Conservation (phyloP, 2,329 filamentous ascomycete species). For the Sclerotinia glacialis region DNA sequence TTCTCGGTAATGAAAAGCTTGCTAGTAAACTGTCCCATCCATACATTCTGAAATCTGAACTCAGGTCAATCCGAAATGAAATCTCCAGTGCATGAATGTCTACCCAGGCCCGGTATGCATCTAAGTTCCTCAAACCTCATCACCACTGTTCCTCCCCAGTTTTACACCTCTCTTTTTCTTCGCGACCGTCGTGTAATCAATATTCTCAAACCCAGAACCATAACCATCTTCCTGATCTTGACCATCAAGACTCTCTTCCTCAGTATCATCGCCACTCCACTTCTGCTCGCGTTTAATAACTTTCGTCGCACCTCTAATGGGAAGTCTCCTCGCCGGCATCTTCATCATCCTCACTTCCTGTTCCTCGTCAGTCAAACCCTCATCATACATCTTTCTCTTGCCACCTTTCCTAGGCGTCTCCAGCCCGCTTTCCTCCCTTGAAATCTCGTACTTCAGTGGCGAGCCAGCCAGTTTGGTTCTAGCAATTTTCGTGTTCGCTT, state of each 20-base stretch:
- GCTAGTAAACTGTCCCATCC: not conserved
- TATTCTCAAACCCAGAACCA: slow-evolving; percentile 3
- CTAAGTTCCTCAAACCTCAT: not conserved
- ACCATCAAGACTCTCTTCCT: not conserved
- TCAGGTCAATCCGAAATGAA: not conserved
- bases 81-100: not conserved
- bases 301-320: not conserved
- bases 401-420: not conserved
- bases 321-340: not conserved
- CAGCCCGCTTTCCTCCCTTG: not conserved
- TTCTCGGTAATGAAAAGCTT: not conserved
- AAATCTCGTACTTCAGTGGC: not conserved
- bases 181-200: not conserved
- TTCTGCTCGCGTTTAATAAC: not conserved
- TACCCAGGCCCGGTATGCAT: not conserved
- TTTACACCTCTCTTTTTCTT: not conserved
- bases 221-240: not conserved
- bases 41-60: not conserved
- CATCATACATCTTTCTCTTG: slow-evolving; percentile 12
- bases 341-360: not conserved
- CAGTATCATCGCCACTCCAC: not conserved
- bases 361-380: not conserved
- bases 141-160: not conserved
- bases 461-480: not conserved
- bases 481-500: slow-evolving; percentile 1